phyloP scores from a whole-genome alignment of 2,329 filamentous ascomycete species.

The Cladosporium phlei region DNA sequence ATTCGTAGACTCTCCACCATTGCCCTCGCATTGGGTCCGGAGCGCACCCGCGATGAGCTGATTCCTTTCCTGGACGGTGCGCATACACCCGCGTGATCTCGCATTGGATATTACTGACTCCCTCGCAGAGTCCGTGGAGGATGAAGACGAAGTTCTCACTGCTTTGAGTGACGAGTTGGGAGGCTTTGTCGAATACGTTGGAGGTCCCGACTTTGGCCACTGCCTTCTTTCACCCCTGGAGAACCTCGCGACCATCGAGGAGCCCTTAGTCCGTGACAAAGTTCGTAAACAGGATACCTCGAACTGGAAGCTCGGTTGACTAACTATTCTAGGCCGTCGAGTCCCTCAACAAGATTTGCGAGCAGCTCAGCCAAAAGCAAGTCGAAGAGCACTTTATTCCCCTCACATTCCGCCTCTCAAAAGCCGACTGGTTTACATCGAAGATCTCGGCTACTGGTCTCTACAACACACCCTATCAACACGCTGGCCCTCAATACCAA shows the following conservation, averaged over 20 bases:
- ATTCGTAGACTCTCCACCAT: conserved; percentile 98
- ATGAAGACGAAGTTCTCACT: conserved; percentile 96
- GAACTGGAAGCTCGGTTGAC: no score
- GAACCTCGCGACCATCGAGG: conserved; percentile 97
- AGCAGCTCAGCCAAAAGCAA: conserved; percentile 82
- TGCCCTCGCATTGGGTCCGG: conserved; percentile 88
- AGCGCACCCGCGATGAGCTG: conserved; percentile 95
- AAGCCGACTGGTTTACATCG: conserved; percentile 99
- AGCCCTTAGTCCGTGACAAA: conserved; percentile 96
- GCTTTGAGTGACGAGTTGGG: conserved; percentile 95
- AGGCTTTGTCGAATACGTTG: conserved; percentile 95
- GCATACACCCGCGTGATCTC: conserved; percentile 35
- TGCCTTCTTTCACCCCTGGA: conserved; percentile 94
- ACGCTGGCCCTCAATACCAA: conserved; percentile 81
- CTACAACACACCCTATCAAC: conserved; percentile 88
- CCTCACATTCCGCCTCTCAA: conserved; percentile 88
- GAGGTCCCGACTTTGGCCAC: conserved; percentile 87
- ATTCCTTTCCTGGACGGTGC: conserved; percentile 98
- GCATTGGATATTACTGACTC: conserved; percentile 27
- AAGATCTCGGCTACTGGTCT: conserved; percentile 97
- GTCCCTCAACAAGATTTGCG: conserved; percentile 98
- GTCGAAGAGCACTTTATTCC: conserved; percentile 97
- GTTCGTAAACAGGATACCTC: no score
- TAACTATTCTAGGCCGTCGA: conserved; percentile 73
- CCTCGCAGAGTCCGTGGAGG: conserved; percentile 85